Percentiles rank a stretch among this genome's conserved stretches.
phyloP scores from a whole-genome alignment of 1,284 basidiomycete genomes.

The Mrakiaceae sp. region DNA sequence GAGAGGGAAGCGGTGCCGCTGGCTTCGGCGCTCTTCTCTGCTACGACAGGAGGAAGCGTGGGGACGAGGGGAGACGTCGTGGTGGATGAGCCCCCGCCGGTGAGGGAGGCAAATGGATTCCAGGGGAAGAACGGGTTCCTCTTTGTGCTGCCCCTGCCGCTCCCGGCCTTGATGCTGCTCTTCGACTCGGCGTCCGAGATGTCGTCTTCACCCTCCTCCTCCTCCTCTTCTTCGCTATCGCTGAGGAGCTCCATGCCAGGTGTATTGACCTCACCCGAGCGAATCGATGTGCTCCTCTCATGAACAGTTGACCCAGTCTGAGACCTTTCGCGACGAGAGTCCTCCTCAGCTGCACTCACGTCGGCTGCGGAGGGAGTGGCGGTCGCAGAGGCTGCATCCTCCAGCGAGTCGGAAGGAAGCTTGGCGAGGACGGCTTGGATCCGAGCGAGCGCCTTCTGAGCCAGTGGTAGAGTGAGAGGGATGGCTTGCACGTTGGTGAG shows the following conservation, averaged over 20 bases:
- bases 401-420: not conserved
- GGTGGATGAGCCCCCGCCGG: not conserved
- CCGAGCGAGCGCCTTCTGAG: constrained; percentile 19
- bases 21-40: not conserved
- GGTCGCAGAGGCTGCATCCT: not conserved
- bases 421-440: constrained; percentile 17
- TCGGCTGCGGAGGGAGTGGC: not conserved
- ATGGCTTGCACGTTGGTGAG: constrained; percentile 29
- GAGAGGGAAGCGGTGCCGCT: not conserved
- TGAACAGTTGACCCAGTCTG: too few relatives aligned
- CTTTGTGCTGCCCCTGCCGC: not conserved
- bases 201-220: constrained; percentile 1
- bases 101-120: constrained; percentile 23
- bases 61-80: not conserved
- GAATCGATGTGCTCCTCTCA: not conserved
- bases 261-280: constrained; percentile 12
- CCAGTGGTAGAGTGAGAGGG: constrained; percentile 24
- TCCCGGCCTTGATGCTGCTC: not conserved
- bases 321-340: not conserved
- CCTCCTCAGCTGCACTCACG: not conserved
- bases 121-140: constrained; percentile 8
- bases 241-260: constrained; percentile 13
- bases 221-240: constrained; percentile 17
- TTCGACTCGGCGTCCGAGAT: constrained; percentile 16
- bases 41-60: not conserved